Conservation (phyloP, 75 land plant genomes). For the Picea sitchensis region DNA sequence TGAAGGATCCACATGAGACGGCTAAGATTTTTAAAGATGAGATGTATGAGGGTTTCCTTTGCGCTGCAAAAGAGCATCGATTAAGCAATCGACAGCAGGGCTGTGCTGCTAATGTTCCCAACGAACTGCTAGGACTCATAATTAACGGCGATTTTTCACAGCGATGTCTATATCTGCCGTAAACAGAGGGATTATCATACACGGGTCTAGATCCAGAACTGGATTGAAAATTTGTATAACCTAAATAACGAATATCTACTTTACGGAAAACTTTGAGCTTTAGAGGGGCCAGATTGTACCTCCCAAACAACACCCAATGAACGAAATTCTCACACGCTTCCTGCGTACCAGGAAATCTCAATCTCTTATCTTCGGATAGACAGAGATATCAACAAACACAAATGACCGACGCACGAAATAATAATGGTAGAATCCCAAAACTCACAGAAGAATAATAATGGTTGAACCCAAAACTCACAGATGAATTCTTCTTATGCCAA, state of each 20-base stretch:
- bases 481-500: background rate
- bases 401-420: too few relatives aligned
- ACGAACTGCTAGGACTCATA: conserved; percentile 10
- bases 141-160: background rate
- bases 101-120: conserved; percentile 15
- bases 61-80: background rate
- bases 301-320: background rate
- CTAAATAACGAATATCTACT: background rate
- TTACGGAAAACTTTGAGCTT: background rate
- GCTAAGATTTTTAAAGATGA: background rate
- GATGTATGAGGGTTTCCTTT: background rate
- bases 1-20: background rate
- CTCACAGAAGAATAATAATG: background rate
- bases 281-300: conserved; percentile 4
- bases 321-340: too few relatives aligned
- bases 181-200: background rate
- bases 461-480: background rate
- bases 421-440: background rate
- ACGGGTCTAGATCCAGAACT: background rate
- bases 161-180: background rate
- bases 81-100: conserved; percentile 20
- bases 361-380: too few relatives aligned
- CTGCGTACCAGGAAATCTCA: too few relatives aligned
- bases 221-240: background rate
- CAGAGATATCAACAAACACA: too few relatives aligned